phyloP scores from a whole-genome alignment of 2,329 filamentous ascomycete genomes.

The Calonectria henricotiae region DNA sequence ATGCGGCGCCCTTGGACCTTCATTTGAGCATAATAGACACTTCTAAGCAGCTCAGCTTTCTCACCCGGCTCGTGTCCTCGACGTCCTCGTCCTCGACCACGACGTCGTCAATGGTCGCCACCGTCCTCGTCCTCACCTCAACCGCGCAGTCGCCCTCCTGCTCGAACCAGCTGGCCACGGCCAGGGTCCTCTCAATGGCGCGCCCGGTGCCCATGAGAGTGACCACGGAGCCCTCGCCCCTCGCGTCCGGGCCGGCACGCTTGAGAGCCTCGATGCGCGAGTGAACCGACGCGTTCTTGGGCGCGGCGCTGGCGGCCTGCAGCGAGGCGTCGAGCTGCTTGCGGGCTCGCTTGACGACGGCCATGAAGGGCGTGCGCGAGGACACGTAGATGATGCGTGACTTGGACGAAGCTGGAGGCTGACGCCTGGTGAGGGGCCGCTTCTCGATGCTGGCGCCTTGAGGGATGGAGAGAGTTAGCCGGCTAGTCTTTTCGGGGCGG shows the following conservation, averaged over 20 bases:
- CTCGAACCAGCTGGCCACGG: conserved; percentile 77
- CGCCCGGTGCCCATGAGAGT: conserved; percentile 77
- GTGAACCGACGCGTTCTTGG: conserved; percentile 65
- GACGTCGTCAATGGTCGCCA: conserved; percentile 80
- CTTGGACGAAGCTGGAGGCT: conserved; percentile 63
- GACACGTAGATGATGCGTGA: conserved; percentile 76
- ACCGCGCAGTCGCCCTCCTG: conserved; percentile 74
- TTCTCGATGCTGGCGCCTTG: conserved; percentile 68
- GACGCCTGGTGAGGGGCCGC: conserved; percentile 63
- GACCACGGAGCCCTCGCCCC: conserved; percentile 62
- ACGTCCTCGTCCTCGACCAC: conserved; percentile 61
- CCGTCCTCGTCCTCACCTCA: conserved; percentile 73
- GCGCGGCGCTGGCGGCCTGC: conserved; percentile 62
- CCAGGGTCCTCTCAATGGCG: conserved; percentile 76
- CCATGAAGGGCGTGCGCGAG: conserved; percentile 77
- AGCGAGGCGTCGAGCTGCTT: conserved; percentile 73
- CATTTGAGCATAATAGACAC: conserved; percentile 66
- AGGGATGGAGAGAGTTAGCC: conserved; percentile 22
- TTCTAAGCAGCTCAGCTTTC: conserved; percentile 70
- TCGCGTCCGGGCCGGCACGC: conserved; percentile 51
- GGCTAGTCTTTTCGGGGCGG: conserved; percentile 4
- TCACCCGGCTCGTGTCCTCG: conserved; percentile 61
- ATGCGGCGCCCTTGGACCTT: conserved; percentile 38
- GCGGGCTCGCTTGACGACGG: conserved; percentile 76
- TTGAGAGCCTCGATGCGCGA: conserved; percentile 65